Conservation (phyloP, 768 basidiomycete genomes). For the Sporobolomyces roseus region DNA sequence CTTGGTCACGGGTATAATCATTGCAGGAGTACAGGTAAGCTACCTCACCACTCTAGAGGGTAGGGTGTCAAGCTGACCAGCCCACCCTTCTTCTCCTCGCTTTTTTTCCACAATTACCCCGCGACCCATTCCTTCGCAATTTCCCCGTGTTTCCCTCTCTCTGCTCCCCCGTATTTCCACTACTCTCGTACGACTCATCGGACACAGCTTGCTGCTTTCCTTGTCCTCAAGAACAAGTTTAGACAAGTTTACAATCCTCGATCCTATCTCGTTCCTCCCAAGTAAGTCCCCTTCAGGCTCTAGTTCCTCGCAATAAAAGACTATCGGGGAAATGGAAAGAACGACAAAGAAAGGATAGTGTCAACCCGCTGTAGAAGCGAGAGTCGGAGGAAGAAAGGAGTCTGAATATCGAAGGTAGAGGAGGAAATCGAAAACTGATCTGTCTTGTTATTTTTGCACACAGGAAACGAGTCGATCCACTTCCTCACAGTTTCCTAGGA, state of each 20-base stretch:
- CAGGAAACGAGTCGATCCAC: conserved; percentile 48
- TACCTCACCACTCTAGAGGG: not conserved
- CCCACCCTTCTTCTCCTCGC: not conserved
- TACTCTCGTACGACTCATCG: conserved; percentile 3
- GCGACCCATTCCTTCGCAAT: not conserved
- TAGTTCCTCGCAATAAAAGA: too few relatives aligned
- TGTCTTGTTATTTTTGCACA: conserved; percentile 39
- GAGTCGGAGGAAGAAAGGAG: too few relatives aligned
- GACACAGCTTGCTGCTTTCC: conserved; percentile 60
- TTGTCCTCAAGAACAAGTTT: conserved; percentile 78
- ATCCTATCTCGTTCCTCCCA: conserved; percentile 61
- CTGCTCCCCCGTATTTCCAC: not conserved
- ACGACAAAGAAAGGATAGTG: too few relatives aligned
- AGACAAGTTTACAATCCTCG: conserved; percentile 84
- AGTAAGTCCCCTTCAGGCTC: conserved; percentile 48
- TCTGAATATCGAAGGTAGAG: too few relatives aligned
- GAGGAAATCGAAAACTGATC: not conserved
- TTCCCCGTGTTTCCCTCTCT: not conserved
- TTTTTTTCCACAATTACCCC: conserved; percentile 1
- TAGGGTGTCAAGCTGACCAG: not conserved
- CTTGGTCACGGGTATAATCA: conserved; percentile 69
- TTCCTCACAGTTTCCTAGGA: conserved; percentile 56
- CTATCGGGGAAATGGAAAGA: too few relatives aligned
- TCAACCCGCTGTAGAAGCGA: too few relatives aligned
- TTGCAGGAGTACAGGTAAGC: conserved; percentile 45